Evolutionary conservation across 257 asterid species (phyloP), one percentile per base, ranked within the genome.

Genomic region (Mentha longifolia): DNA sequence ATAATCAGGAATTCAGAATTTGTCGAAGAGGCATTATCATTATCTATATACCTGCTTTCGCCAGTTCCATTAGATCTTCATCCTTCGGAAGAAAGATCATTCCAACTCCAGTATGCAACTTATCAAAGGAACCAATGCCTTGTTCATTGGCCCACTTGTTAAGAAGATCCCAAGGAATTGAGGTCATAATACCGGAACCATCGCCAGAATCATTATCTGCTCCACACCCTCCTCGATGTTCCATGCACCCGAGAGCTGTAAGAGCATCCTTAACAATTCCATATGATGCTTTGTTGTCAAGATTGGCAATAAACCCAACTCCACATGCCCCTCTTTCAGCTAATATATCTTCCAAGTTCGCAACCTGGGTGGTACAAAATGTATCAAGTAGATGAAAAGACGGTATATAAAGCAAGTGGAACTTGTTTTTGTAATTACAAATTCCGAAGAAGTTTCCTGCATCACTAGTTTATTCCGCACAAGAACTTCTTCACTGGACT

Each of bases 151-250:
- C 99, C 99, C 99, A 95, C 11, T 75, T 83, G 79, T 95, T 79
- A 73, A 95, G 86, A 77, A 88, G 84, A 19, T 85, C 99, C 99
- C 99, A 95, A 10, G 99, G 99, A 62, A 95, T 95, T 58, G 96
- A 86, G 57, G 97, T 92, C 98, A 95, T 92, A 69, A 95, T 30
- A 54, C 99, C 99, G 45, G 99, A 85, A 74, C 99, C 99, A 86
- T 95, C 99, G 70, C 99, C 98, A 6, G 99, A 95, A 83, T 89
- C 98, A 77, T 95, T 95, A 84, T 95, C 99, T 54, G 98, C 98
- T 72, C 98, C 99, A 80, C 98, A 95, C 31, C 99, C 99, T 50
- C 99, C 98, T 68, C 99, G 97, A 82, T 95, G 99, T 69, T 95
- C 99, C 99, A 95, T 95, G 83, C 98, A 95, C 60, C 98, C 95